A percentile compares a stretch with the other conserved stretches of the same genome.
phyloP scores from a whole-genome alignment of 306 rosid species.

The Medicago ruthenica region DNA sequence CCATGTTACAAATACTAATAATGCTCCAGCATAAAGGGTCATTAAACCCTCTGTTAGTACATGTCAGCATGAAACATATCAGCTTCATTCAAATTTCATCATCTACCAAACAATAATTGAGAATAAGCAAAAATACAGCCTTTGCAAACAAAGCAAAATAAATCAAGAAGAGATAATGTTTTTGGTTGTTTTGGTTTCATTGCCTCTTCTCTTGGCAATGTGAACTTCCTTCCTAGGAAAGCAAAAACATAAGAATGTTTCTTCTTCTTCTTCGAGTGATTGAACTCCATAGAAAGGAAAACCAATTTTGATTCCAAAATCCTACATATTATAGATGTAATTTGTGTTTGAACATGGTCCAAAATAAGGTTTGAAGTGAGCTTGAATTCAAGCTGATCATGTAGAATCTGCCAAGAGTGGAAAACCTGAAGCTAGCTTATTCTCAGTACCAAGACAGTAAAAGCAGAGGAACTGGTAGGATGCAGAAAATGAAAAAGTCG shows the following conservation, averaged over 20 bases:
- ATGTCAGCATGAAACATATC: constrained; percentile 53
- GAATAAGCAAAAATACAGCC: constrained; percentile 43
- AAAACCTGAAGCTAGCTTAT: too few species aligned
- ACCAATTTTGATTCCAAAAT: constrained; percentile 37
- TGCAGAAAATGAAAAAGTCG: constrained; percentile 67
- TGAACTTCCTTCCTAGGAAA: constrained; percentile 32
- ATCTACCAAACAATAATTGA: constrained; percentile 32
- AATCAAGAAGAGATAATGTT: constrained; percentile 36
- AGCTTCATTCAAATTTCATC: constrained; percentile 53
- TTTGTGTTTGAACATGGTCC: constrained; percentile 62
- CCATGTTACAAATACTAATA: constrained; percentile 42
- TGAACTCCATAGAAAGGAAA: constrained; percentile 47
- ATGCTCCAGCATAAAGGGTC: constrained; percentile 38
- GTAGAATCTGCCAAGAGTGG: constrained; percentile 50
- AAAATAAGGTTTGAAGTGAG: constrained; percentile 58
- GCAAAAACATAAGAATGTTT: constrained; percentile 38
- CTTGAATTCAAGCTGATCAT: constrained; percentile 59
- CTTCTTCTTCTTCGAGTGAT: constrained; percentile 46
- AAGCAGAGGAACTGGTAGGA: constrained; percentile 55
- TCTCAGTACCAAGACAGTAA: too few species aligned
- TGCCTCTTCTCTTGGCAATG: constrained; percentile 48
- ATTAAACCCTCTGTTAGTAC: constrained; percentile 39
- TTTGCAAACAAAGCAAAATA: constrained; percentile 44
- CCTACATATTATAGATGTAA: constrained; percentile 34
- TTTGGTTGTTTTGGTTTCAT: constrained; percentile 52